These are phyloP conservation scores for Cruciata laevipes DNA, from an alignment of 257 asterid species.

Conservation along the genomic window DNA sequence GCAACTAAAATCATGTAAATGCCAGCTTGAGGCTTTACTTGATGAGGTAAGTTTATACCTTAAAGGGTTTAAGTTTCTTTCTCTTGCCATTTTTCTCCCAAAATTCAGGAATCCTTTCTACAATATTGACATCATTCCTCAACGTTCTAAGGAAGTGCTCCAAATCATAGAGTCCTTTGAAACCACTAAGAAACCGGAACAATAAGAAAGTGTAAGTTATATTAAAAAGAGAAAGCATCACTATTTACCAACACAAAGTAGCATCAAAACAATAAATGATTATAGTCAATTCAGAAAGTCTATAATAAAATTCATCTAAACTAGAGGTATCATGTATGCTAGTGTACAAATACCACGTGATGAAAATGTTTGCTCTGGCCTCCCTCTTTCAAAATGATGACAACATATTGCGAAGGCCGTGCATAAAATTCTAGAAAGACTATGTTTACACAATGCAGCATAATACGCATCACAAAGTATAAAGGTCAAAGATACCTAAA, in stretches of 20 bases:
- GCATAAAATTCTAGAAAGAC: background rate
- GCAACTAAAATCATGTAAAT: conserved; percentile 11
- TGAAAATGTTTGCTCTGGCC: background rate
- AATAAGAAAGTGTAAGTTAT: background rate
- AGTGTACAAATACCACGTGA: background rate
- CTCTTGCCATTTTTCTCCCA: conserved; percentile 67
- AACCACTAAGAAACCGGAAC: conserved; percentile 47
- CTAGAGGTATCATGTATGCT: background rate
- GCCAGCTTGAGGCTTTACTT: conserved; percentile 9
- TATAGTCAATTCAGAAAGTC: too few relatives aligned
- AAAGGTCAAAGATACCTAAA: background rate
- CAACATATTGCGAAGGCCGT: background rate
- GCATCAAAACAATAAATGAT: too few relatives aligned
- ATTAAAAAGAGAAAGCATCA: background rate
- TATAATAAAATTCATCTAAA: background rate
- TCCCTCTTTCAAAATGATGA: background rate
- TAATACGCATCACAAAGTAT: background rate
- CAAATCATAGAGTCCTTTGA: conserved; percentile 86
- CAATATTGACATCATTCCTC: conserved; percentile 77
- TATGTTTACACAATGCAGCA: background rate
- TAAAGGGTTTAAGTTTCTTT: conserved; percentile 75
- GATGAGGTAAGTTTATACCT: conserved; percentile 41
- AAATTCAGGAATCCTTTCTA: conserved; percentile 82
- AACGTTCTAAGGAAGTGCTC: conserved; percentile 85
- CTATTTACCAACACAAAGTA: background rate